A percentile compares a stretch with the other conserved stretches of the same genome.
phyloP scores from a whole-genome alignment of 2,329 filamentous ascomycete genomes.

The Fusarium subtropicale region DNA sequence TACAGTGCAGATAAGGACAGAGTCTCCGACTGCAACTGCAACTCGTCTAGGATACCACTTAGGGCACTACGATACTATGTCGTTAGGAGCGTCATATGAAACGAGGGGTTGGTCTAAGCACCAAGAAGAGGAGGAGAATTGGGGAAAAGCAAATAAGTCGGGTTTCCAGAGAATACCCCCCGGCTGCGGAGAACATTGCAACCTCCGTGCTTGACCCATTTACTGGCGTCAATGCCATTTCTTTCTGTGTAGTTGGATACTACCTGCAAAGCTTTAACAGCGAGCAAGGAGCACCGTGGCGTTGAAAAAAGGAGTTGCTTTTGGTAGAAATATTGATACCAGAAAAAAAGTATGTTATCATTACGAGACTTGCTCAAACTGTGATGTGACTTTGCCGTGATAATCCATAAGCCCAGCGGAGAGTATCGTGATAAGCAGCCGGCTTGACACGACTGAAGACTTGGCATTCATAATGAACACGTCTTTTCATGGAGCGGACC shows the following conservation, averaged over 20 bases:
- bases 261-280: conserved; percentile 40
- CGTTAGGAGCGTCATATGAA: conserved; percentile 29
- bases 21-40: conserved; percentile 4
- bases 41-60: conserved; percentile 25
- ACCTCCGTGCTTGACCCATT: conserved; percentile 33
- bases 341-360: conserved; percentile 29
- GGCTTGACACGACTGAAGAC: conserved; percentile 4
- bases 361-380: neutral
- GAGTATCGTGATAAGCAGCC: conserved; percentile 19
- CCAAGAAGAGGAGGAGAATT: conserved; percentile 19
- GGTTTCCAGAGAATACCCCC: conserved; percentile 32
- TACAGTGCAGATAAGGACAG: conserved; percentile 3
- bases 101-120: conserved; percentile 20
- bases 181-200: conserved; percentile 35
- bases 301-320: conserved; percentile 33
- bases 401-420: neutral
- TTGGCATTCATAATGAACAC: neutral
- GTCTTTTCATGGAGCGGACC: neutral
- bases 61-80: conserved; percentile 34
- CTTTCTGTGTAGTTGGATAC: conserved; percentile 38
- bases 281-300: conserved; percentile 43
- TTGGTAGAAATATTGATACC: conserved; percentile 37
- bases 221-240: conserved; percentile 40
- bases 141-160: conserved; percentile 22
- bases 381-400: neutral